These are phyloP conservation scores for Amanita pallidorosea DNA, from an alignment of 768 basidiomycete genomes.

Conservation along the genomic window DNA sequence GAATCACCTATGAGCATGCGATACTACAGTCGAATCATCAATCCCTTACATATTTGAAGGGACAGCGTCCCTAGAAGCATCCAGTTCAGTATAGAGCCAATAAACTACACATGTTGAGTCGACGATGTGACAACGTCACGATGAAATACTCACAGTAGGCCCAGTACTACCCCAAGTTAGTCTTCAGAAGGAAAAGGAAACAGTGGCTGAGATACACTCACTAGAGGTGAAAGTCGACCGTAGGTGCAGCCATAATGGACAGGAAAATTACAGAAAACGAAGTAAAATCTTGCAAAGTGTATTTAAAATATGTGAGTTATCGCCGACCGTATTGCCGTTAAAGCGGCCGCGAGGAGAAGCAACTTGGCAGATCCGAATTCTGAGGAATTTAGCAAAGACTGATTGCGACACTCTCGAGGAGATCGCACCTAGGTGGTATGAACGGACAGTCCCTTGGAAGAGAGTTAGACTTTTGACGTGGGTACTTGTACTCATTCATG, in stretches of 20 bases:
- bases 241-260: not conserved
- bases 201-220: not conserved
- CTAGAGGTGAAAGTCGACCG: not conserved
- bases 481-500: not conserved
- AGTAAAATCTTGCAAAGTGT: not conserved
- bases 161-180: not conserved
- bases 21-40: not conserved
- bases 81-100: slow-evolving; percentile 3
- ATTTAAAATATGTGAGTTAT: not conserved
- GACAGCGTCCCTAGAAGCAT: not conserved
- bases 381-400: not conserved
- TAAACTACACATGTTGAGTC: not conserved
- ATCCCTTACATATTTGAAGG: slow-evolving; percentile 3
- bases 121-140: not conserved
- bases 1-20: not conserved
- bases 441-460: not conserved
- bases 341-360: not conserved
- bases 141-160: not conserved
- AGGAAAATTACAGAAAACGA: not conserved
- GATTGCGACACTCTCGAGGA: not conserved
- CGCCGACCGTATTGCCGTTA: not conserved
- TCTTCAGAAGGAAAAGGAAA: not conserved
- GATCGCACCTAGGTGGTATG: not conserved
- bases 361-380: not conserved
- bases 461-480: not conserved